Base-by-base conservation (phyloP, 768 basidiomycete genomes). In the Scleroderma bovista region DNA sequence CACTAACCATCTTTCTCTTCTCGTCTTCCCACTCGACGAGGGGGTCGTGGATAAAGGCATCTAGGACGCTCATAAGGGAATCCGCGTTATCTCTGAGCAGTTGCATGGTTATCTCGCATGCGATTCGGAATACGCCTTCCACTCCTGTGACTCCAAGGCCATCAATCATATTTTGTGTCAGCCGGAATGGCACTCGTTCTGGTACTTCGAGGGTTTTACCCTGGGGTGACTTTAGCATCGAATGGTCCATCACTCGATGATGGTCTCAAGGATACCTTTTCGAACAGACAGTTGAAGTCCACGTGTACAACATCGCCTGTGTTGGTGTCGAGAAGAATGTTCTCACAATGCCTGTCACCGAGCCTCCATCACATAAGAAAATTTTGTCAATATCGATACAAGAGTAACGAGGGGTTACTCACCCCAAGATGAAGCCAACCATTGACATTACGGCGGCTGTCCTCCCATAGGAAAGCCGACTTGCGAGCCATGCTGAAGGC, bases 391-490 rank as follows among this genome's bases (percentile, higher is more conserved):
- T 31, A 48, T 23, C 33, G 31, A 29, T 6, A 19, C 31, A 22
- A 31, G 23, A 17, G 6, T 22, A 17, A 26, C 5, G 16, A 11
- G 6, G 13, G 22, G 8, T 20, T 47, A 29, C 52, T 41, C 55
- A 95, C 93, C 95, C 95, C 12, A 98, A 74, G 38, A 99, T 93
- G 60, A 89, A 95, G 11, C 96, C 96, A 19, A 98, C 89, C 89
- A 99, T 98, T 1, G 89, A 96, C 86, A 96, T 98, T 47, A 98
- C 96, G 0, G 95, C 96, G 0, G 88, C 80, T 0, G 95, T 96
- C 38, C 95, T 78, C 4, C 80, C 84, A 62, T 94, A 99, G 1
- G 81, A 75, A 57, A 91, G 66, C n/a, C 95, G 83, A 63, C 88
- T 88, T 1, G 85, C 79, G 15, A 98, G 77, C 96, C 96, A 99